Percentiles rank a stretch among this genome's conserved stretches.
phyloP scores from a whole-genome alignment of 768 basidiomycete genomes.

The Amanita molliuscula region DNA sequence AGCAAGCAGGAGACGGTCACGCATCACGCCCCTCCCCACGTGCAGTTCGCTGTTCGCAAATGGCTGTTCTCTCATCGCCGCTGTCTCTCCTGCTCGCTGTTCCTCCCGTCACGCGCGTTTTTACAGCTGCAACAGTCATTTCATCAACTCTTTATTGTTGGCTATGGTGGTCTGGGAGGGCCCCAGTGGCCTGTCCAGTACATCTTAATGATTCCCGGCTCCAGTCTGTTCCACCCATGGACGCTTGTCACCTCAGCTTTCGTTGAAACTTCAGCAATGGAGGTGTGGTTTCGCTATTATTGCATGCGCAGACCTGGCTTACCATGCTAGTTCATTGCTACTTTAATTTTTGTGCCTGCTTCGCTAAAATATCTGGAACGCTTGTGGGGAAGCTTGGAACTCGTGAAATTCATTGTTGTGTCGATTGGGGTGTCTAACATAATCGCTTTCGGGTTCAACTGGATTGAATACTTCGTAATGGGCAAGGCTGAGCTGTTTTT shows the following conservation, averaged over 20 bases:
- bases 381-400: slow-evolving; percentile 86
- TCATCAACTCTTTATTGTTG: slow-evolving; percentile 53
- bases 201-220: slow-evolving; percentile 74
- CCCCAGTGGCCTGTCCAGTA: slow-evolving; percentile 40
- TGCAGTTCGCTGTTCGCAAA: slow-evolving; percentile 18
- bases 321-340: slow-evolving; percentile 54
- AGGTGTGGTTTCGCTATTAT: slow-evolving; percentile 43
- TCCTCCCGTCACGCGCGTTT: slow-evolving; percentile 71
- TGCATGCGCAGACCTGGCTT: slow-evolving; percentile 4
- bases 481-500: slow-evolving; percentile 65
- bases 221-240: slow-evolving; percentile 84
- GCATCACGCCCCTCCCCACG: slow-evolving; percentile 6
- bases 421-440: slow-evolving; percentile 76
- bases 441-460: slow-evolving; percentile 81
- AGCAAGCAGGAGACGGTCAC: not conserved
- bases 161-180: slow-evolving; percentile 43
- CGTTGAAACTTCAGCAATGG: slow-evolving; percentile 74
- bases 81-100: slow-evolving; percentile 57
- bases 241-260: slow-evolving; percentile 83
- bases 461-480: slow-evolving; percentile 74
- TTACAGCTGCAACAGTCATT: slow-evolving; percentile 51
- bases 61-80: slow-evolving; percentile 73
- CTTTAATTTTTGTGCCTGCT: slow-evolving; percentile 70
- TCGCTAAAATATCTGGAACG: slow-evolving; percentile 87
- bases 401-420: slow-evolving; percentile 74